Conservation (phyloP, 352 stramenopile genomes). For the Globisporangium cystogenes region DNA sequence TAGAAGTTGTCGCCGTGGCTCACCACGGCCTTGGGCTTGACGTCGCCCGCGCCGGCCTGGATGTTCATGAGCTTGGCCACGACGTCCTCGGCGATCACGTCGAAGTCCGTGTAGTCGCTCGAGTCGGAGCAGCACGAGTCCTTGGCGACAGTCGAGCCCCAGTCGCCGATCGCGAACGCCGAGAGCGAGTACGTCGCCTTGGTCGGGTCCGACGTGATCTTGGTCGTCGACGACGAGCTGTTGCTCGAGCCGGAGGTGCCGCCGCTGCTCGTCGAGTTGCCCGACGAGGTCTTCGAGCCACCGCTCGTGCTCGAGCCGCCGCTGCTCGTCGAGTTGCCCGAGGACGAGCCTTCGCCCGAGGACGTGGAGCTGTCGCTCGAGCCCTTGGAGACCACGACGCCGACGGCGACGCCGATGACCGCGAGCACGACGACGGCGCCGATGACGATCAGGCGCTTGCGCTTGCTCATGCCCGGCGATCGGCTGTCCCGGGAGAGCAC, state of each 20-base stretch:
- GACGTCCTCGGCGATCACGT: conserved; percentile 73
- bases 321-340: conserved; percentile 9
- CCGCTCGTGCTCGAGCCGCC: conserved; percentile 2
- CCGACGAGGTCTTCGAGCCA: neutral
- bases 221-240: neutral
- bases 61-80: conserved; percentile 51
- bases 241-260: neutral
- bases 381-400: conserved; percentile 36
- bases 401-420: conserved; percentile 33
- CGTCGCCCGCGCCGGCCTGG: conserved; percentile 19
- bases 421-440: conserved; percentile 31
- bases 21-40: conserved; percentile 43
- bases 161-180: conserved; percentile 70
- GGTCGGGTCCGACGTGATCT: conserved; percentile 13
- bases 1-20: conserved; percentile 82
- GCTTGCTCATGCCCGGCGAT: conserved; percentile 9
- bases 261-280: neutral
- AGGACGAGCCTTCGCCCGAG: neutral
- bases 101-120: conserved; percentile 48
- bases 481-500: conserved; percentile 7
- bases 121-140: conserved; percentile 64
- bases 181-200: conserved; percentile 34
- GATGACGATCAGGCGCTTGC: conserved; percentile 29
- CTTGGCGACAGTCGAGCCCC: conserved; percentile 58
- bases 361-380: conserved; percentile 7